Conservation (phyloP, 2,329 filamentous ascomycete species). For the Colletotrichum spinosum region DNA sequence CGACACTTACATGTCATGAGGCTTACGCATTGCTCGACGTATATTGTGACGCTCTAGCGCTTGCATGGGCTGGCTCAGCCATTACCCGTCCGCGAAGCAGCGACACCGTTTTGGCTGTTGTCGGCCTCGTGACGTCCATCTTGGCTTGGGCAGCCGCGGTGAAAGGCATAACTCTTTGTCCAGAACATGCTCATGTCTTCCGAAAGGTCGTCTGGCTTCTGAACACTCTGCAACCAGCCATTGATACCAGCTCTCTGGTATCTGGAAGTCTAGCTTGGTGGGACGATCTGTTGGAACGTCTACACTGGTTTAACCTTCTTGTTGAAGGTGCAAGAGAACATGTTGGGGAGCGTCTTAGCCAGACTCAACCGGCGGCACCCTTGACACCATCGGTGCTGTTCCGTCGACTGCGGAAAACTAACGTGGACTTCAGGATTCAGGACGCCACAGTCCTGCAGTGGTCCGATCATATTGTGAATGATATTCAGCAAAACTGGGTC, state of each 20-base stretch:
- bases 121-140: slow-evolving; percentile 37
- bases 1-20: slow-evolving; percentile 47
- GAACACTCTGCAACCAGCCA: slow-evolving; percentile 38
- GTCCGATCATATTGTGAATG: slow-evolving; percentile 54
- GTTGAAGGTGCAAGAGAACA: slow-evolving; percentile 27
- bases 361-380: slow-evolving; percentile 1
- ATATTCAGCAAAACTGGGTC: slow-evolving; percentile 60
- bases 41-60: slow-evolving; percentile 58
- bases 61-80: slow-evolving; percentile 48
- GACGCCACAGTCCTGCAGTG: slow-evolving; percentile 53
- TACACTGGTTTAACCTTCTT: slow-evolving; percentile 16
- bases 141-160: slow-evolving; percentile 39
- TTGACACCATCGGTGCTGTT: slow-evolving; percentile 38
- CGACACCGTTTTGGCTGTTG: slow-evolving; percentile 47
- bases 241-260: slow-evolving; percentile 37
- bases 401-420: slow-evolving; percentile 27
- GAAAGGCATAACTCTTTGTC: slow-evolving; percentile 22
- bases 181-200: slow-evolving; percentile 42
- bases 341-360: slow-evolving; percentile 19
- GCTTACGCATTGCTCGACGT: slow-evolving; percentile 63
- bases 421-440: slow-evolving; percentile 23
- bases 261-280: slow-evolving; percentile 7
- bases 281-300: slow-evolving; percentile 21
- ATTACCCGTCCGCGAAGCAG: slow-evolving; percentile 52
- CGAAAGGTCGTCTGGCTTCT: slow-evolving; percentile 35